phyloP scores from a whole-genome alignment of 352 stramenopile genomes.

The Pythium coloratum region DNA sequence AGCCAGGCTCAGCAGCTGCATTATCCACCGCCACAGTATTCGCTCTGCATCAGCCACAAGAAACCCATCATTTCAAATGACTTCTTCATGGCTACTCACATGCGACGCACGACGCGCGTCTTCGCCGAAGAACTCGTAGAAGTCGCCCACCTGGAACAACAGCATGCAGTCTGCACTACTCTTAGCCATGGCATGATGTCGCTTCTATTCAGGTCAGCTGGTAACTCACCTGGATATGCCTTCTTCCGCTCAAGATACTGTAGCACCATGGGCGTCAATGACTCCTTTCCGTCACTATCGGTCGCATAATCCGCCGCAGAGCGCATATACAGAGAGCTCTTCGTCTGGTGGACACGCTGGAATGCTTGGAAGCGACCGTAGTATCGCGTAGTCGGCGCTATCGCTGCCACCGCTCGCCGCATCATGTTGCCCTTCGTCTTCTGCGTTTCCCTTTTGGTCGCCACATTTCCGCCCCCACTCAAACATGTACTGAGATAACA shows the following conservation, averaged over 20 bases:
- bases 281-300: constrained; percentile 5
- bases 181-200: neutral
- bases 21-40: neutral
- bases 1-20: constrained; percentile 67
- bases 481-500: constrained; percentile 1
- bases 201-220: neutral
- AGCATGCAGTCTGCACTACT: constrained; percentile 64
- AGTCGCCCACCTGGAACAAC: constrained; percentile 83
- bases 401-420: neutral
- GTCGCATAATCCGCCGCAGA: constrained; percentile 6
- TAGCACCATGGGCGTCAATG: constrained; percentile 60
- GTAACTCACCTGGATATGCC: constrained; percentile 58
- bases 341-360: neutral
- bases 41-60: neutral
- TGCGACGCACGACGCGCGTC: constrained; percentile 68
- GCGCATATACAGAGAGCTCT: neutral
- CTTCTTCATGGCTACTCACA: constrained; percentile 29
- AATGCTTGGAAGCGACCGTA: neutral
- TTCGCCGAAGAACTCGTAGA: constrained; percentile 85
- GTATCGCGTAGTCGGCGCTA: neutral
- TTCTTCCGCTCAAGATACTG: constrained; percentile 78
- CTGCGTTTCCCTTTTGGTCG: neutral
- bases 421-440: neutral
- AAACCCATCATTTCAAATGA: neutral
- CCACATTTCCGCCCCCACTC: neutral